Percentiles rank a stretch among this genome's conserved stretches.
Conservation (phyloP, 768 basidiomycete genomes). For the Boletus tylopilopsis region DNA sequence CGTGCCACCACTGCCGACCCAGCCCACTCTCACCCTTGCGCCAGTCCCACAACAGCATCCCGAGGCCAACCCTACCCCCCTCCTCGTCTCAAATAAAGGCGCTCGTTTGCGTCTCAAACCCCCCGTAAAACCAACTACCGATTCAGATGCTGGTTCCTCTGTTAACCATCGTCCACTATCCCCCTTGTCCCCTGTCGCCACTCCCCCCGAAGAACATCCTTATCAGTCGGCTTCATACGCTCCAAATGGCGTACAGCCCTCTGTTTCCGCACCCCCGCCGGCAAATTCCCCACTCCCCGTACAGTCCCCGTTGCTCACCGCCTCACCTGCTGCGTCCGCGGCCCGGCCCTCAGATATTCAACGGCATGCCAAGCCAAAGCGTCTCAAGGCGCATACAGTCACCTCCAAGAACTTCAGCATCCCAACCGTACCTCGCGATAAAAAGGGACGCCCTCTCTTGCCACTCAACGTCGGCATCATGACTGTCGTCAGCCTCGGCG, state of each 20-base stretch:
- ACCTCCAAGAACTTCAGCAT: slow-evolving; percentile 75
- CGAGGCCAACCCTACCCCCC: slow-evolving; percentile 22
- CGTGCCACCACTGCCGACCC: slow-evolving; percentile 19
- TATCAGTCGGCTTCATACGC: slow-evolving; percentile 23
- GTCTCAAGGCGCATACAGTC: slow-evolving; percentile 77
- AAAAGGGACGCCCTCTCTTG: slow-evolving; percentile 62
- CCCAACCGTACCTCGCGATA: slow-evolving; percentile 75
- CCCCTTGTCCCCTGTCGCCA: slow-evolving; percentile 33
- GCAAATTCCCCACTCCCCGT: slow-evolving; percentile 21
- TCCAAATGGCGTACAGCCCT: slow-evolving; percentile 22
- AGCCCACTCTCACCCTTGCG: slow-evolving; percentile 27
- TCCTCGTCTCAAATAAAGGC: slow-evolving; percentile 46
- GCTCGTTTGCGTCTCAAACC: slow-evolving; percentile 49
- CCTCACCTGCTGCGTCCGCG: slow-evolving; percentile 17
- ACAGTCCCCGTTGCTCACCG: slow-evolving; percentile 17
- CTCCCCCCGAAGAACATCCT: slow-evolving; percentile 33
- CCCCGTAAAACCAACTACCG: slow-evolving; percentile 31
- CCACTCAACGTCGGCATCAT: slow-evolving; percentile 85
- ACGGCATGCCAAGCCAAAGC: slow-evolving; percentile 64
- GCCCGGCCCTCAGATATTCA: slow-evolving; percentile 28
- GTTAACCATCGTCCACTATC: slow-evolving; percentile 24
- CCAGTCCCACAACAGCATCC: slow-evolving; percentile 17
- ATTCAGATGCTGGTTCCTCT: slow-evolving; percentile 17
- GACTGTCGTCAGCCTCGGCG: slow-evolving; percentile 72
- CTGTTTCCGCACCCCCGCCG: slow-evolving; percentile 12